Evolutionary conservation across 225 moss, liverwort and hornwort species (phyloP).

Genomic region (Climacium dendroides): DNA sequence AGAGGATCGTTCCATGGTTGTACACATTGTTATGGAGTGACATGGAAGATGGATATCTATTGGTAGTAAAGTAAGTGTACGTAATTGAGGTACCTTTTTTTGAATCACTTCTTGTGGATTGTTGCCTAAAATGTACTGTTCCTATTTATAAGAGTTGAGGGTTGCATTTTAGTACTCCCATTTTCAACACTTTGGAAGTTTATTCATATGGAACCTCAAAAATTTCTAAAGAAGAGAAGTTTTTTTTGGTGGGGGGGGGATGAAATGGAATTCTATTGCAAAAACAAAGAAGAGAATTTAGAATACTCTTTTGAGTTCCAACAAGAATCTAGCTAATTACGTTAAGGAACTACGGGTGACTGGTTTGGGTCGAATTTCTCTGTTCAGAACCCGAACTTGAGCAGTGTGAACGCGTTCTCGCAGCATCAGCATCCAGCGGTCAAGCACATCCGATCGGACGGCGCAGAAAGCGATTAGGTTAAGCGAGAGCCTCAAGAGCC

Average conservation of each 20-base stretch:
- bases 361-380: background rate
- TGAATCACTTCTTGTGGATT: rapidly evolving
- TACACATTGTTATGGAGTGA: too few species aligned
- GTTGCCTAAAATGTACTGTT: too few species aligned
- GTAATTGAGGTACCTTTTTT: rapidly evolving
- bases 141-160: rapidly evolving
- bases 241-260: too few species aligned
- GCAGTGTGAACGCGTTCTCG: background rate
- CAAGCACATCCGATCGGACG: background rate
- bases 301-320: background rate
- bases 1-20: rapidly evolving
- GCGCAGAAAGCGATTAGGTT: background rate
- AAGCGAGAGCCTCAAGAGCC: background rate
- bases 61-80: rapidly evolving
- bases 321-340: background rate
- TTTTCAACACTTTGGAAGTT: background rate
- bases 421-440: background rate
- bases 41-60: background rate
- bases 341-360: background rate
- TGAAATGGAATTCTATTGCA: too few species aligned
- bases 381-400: background rate
- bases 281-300: too few species aligned
- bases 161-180: rapidly evolving
- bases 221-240: too few species aligned
- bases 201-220: too few species aligned